These are phyloP conservation scores for Lachnellula hyalina DNA, from an alignment of 2,329 filamentous ascomycete species.

Conservation along the genomic window DNA sequence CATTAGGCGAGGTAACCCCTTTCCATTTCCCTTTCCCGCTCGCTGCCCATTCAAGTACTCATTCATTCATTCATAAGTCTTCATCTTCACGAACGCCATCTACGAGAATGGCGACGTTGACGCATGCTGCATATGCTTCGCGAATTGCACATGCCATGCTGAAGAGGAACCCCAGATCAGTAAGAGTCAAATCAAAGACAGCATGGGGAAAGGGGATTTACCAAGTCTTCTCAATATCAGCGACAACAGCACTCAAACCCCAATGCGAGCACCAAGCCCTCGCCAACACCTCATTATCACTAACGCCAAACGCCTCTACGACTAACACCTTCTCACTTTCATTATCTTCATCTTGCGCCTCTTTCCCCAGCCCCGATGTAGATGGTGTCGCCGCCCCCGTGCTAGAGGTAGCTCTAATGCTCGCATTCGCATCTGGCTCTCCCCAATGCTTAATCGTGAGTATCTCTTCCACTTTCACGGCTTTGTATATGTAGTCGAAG, in stretches of 20 bases:
- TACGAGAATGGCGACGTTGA: conserved; percentile 67
- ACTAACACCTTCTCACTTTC: conserved; percentile 64
- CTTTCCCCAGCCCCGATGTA: not conserved
- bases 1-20: not conserved
- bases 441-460: conserved; percentile 63
- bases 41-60: not conserved
- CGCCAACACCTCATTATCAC: conserved; percentile 71
- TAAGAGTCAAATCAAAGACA: not conserved
- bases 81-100: conserved; percentile 35
- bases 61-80: not conserved
- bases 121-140: conserved; percentile 68
- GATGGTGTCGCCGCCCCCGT: not conserved
- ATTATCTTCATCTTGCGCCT: conserved; percentile 34
- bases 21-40: not conserved
- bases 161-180: conserved; percentile 32
- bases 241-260: conserved; percentile 66
- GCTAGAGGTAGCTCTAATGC: not conserved
- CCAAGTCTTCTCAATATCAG: conserved; percentile 63
- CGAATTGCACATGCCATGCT: conserved; percentile 65
- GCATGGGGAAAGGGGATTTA: conserved; percentile 7
- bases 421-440: conserved; percentile 3
- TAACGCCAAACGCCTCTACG: conserved; percentile 66
- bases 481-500: conserved; percentile 61
- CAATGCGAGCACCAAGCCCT: conserved; percentile 74
- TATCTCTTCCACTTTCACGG: conserved; percentile 58